Base-by-base conservation (phyloP, 352 stramenopile genomes). In the Blastocystis sp. region DNA sequence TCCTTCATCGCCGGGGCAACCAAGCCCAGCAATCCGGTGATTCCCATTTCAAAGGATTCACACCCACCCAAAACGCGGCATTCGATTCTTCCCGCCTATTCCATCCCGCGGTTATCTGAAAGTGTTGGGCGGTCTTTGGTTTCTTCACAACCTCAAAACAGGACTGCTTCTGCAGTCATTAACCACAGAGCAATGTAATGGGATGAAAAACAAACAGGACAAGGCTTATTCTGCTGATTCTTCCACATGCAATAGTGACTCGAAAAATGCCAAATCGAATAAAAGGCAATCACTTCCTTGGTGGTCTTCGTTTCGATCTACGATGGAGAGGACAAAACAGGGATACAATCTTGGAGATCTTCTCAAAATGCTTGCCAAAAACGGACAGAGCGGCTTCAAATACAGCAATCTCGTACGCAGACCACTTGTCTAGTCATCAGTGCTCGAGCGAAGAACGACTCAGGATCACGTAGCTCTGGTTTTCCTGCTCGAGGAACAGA, bases 1-100 rank as follows among this genome's bases (percentile, higher is more conserved):
- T 93, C 89, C 79, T 93, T 91, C 68, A 91, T 93, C 81, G 94
- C 92, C 89, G 92, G 94, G 90, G 94, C 93, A 45, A 95, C 90
- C 78, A 90, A 80, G 45, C 89, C 90, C 40, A 94, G 89, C 48
- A 95, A 89, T 17, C 92, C 92, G n/a, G 77, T 48, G 24, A 95
- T 92, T 60, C 93, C 93, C 93, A 95, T 95, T 2, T 6, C 43
- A 40, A 34, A 34, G 28, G 28, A 34, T 34, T 34, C 28, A 34
- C 28, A 34, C 28, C 28, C 28, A 34, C 28, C 28, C 28, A 34
- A 34, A 34, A 34, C 28, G 28, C 28, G 28, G 28, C 28, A 34
- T 34, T 34, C 28, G 28, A 34, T 34, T 34, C 28, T 0, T 34
- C 28, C 28, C 28, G 28, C 28, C 28, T 34, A 34, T 34, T 34